phyloP scores from a whole-genome alignment of 139 green algal species.

The Chara braunii region DNA sequence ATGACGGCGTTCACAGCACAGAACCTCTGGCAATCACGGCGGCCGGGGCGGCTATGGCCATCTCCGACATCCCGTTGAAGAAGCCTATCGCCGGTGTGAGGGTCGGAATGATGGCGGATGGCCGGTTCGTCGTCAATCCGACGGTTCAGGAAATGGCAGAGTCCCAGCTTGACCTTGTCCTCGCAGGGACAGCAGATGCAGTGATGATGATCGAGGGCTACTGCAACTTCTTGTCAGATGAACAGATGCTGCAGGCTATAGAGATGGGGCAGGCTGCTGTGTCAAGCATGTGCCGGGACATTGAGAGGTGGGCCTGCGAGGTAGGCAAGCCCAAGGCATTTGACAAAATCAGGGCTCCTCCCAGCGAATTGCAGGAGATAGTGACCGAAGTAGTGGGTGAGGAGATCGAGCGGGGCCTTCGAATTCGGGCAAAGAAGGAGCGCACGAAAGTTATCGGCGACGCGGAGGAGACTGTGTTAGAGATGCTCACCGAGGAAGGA shows the following conservation, averaged over 20 bases:
- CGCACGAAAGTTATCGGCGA: slow-evolving; percentile 8
- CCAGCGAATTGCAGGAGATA: slow-evolving; percentile 42
- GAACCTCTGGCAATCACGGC: slow-evolving; percentile 92
- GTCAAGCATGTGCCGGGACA: slow-evolving; percentile 50
- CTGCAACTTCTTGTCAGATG: slow-evolving; percentile 84
- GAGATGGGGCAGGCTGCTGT: slow-evolving; percentile 49
- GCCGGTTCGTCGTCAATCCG: slow-evolving; percentile 77
- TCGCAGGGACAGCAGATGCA: slow-evolving; percentile 81
- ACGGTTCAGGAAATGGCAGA: slow-evolving; percentile 56
- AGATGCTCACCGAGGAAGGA: slow-evolving; percentile 7
- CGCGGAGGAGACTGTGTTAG: slow-evolving; percentile 10
- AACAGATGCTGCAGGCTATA: slow-evolving; percentile 73
- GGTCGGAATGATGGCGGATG: slow-evolving; percentile 55
- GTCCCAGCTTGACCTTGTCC: slow-evolving; percentile 70
- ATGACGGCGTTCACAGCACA: slow-evolving; percentile 67
- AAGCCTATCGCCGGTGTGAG: slow-evolving; percentile 57
- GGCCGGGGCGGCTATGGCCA: slow-evolving; percentile 64
- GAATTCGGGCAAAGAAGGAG: slow-evolving; percentile 46
- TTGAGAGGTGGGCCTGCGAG: slow-evolving; percentile 59
- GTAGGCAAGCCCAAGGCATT: slow-evolving; percentile 67
- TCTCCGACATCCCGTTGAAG: slow-evolving; percentile 45
- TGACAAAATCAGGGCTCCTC: slow-evolving; percentile 45
- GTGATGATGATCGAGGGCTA: slow-evolving; percentile 98
- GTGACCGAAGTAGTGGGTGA: slow-evolving; percentile 43
- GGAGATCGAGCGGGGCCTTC: slow-evolving; percentile 42